phyloP scores from a whole-genome alignment of 345 rosid species.

The Dovyalis caffra region DNA sequence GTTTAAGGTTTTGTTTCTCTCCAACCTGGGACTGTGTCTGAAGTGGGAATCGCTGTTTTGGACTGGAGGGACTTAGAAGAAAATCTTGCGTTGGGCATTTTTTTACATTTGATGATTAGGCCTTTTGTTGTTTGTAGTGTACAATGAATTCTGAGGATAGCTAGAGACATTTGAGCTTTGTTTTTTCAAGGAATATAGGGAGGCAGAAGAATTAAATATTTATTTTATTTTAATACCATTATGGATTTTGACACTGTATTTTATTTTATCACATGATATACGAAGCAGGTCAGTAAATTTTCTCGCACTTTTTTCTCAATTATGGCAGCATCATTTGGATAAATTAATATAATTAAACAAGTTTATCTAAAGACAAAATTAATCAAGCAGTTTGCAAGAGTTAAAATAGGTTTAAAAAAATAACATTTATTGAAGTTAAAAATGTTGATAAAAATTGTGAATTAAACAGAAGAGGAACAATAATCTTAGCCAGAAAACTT shows the following conservation, averaged over 20 bases:
- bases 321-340: background rate
- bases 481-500: no score
- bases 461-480: no score
- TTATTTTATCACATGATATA: background rate
- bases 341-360: no score
- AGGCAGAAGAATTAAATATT: background rate
- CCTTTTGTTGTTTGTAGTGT: background rate
- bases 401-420: no score
- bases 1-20: background rate
- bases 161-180: background rate
- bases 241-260: background rate
- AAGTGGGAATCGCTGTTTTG: conserved; percentile 8
- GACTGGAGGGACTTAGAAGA: conserved; percentile 26
- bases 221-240: background rate
- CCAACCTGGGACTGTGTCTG: conserved; percentile 39
- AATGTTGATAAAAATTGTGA: no score
- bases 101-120: background rate
- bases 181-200: background rate
- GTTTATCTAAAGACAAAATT: background rate
- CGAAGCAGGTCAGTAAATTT: background rate
- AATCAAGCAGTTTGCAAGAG: background rate
- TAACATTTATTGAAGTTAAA: no score
- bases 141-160: background rate
- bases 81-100: conserved; percentile 34
- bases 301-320: no score